Evolutionary conservation across 108 stramenopile species (phyloP).

Genomic region (Epithemia pelagica): DNA sequence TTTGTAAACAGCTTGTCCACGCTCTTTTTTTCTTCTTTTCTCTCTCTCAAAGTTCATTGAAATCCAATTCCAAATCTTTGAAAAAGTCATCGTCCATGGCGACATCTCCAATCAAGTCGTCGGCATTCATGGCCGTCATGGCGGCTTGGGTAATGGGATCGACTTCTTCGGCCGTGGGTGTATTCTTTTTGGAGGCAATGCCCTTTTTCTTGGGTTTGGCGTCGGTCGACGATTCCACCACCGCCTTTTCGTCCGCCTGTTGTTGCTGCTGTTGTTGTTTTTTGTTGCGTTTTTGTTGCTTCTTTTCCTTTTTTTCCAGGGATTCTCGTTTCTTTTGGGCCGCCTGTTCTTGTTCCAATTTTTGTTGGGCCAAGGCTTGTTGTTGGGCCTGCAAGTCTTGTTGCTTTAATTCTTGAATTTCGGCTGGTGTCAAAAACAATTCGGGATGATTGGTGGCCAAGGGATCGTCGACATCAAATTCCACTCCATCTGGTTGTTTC

Average conservation of each 20-base stretch:
- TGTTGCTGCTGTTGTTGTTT: constrained; percentile 3
- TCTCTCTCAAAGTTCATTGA: no score
- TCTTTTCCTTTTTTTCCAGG: constrained; percentile 3
- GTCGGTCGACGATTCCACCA: constrained; percentile 23
- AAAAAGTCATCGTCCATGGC: constrained; percentile 50
- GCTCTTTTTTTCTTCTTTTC: no score
- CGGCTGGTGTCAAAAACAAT: constrained; percentile 62
- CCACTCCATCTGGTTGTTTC: constrained; percentile 40
- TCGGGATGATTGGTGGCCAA: constrained; percentile 65
- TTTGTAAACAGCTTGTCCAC: no score
- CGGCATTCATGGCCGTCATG: constrained; percentile 26
- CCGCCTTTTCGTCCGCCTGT: constrained; percentile 11
- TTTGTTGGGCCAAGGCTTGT: constrained; percentile 3
- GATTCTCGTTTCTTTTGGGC: constrained; percentile 1
- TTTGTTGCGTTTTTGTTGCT: constrained; percentile 3
- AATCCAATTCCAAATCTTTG: constrained; percentile 33
- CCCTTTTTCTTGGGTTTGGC: constrained; percentile 34
- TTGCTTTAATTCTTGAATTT: constrained; percentile 23
- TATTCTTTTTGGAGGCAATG: constrained; percentile 31
- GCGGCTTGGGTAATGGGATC: constrained; percentile 57
- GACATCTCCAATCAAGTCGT: constrained; percentile 23
- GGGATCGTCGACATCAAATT: constrained; percentile 40
- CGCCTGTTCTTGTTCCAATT: constrained; percentile 17
- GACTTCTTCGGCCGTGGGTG: constrained; percentile 21
- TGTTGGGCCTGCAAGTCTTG: constrained; percentile 20